These are phyloP conservation scores for Aspergillus terreus DNA, from an alignment of 2,329 filamentous ascomycete genomes.

Conservation along the genomic window DNA sequence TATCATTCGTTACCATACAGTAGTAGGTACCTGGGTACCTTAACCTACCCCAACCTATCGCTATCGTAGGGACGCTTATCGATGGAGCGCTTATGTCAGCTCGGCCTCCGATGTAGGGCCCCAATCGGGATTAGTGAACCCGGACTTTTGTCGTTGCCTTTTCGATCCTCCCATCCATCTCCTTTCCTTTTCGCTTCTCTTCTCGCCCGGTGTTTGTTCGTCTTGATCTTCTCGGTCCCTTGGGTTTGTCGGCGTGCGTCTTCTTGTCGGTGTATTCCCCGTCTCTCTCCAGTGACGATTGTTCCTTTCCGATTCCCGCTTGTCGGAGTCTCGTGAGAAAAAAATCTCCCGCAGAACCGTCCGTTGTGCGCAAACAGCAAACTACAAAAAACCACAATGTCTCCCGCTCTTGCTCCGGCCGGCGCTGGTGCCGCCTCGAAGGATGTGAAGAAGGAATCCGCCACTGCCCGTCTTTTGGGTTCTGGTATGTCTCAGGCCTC, in stretches of 20 bases:
- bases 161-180: background rate
- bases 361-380: constrained; percentile 3
- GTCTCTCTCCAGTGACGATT: constrained; percentile 2
- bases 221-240: background rate
- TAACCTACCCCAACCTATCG: too few species aligned
- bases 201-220: background rate
- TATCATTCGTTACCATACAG: too few species aligned
- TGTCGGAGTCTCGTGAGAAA: constrained; percentile 6
- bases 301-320: background rate
- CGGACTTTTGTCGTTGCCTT: background rate
- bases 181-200: background rate
- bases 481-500: constrained; percentile 62
- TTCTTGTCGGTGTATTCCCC: constrained; percentile 1
- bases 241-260: background rate
- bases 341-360: constrained; percentile 5
- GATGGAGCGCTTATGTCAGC: background rate
- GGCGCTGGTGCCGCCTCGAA: constrained; percentile 49
- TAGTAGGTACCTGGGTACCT: too few species aligned
- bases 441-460: constrained; percentile 80
- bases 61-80: background rate
- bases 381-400: constrained; percentile 44
- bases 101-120: background rate
- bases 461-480: constrained; percentile 79
- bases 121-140: background rate
- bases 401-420: constrained; percentile 46